Base-by-base conservation (phyloP, 768 basidiomycete genomes). In the Naganishia onofrii region DNA sequence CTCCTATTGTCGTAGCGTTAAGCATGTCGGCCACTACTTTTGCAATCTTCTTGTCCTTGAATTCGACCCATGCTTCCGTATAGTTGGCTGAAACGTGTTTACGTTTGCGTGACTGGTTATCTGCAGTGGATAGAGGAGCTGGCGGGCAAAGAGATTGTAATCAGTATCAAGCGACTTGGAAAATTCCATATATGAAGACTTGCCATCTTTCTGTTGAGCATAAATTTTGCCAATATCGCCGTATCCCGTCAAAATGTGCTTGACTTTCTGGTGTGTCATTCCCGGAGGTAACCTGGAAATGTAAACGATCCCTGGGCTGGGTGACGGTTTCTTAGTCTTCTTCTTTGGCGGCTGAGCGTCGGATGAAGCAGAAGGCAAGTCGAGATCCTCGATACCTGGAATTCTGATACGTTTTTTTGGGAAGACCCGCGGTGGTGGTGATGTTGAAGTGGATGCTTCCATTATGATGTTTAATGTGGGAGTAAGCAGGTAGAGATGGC, bases 41-140 rank as follows among this genome's bases (percentile, higher is more conserved):
- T 0, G 93, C 96, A 53, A 97, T 84, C 56, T 87, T 88, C 82
- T 98, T 98, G 82, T 97, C 90, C 73, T 89, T 88, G 83, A 98
- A 97, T 81, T 99, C 96, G 51, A 98, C 89, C 96, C 96, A 99
- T 36, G 96, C 96, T 80, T 99, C 96, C 0, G 90, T 90, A 78
- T 89, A 98, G 75, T 93, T 91, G 13, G 88, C 84, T 73, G 91
- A 91, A 80, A 91, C 90, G 83, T 94, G 92, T 44, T 92, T 90
- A n/a, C 88, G 84, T 80, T 93, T 94, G 12, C 38, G 31, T 21
- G 32, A 46, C 32, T 42, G 65, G 34, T 70, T 56, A 21, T 66
- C 53, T 44, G 65, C 65, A 29, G 65, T 66, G 5, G 65, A 44
- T 5, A 60, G 29, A 19, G 63, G 63, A 44, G 69, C 69, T 70